Conservation (phyloP, 805 yeast genomes). For the Ogataea siamensis region DNA sequence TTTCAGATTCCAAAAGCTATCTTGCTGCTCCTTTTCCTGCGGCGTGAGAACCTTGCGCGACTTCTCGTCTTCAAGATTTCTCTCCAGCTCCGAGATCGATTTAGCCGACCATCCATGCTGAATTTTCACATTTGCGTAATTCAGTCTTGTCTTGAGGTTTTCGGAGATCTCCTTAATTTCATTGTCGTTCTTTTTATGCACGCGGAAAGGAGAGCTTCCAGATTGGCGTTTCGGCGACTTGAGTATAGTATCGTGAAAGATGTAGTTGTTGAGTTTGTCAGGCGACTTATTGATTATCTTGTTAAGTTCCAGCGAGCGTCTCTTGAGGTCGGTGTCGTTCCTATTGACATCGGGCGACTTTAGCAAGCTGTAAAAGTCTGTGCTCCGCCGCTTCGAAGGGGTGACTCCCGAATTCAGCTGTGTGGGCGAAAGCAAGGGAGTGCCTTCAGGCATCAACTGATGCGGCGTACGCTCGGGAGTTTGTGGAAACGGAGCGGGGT, state of each 20-base stretch:
- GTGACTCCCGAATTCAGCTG: conserved; percentile 19
- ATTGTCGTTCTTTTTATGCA: conserved; percentile 31
- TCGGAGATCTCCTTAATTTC: conserved; percentile 38
- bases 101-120: conserved; percentile 37
- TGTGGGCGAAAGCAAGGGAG: conserved; percentile 37
- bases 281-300: conserved; percentile 30
- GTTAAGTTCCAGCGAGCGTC: conserved; percentile 34
- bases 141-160: conserved; percentile 36
- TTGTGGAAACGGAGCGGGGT: conserved; percentile 25
- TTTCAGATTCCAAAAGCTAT: conserved; percentile 31
- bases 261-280: conserved; percentile 22
- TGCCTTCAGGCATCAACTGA: conserved; percentile 28
- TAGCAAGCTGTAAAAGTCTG: conserved; percentile 36
- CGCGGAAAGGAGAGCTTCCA: conserved; percentile 23
- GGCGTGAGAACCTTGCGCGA: conserved; percentile 15
- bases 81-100: conserved; percentile 31
- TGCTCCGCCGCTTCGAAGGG: conserved; percentile 33
- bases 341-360: conserved; percentile 35
- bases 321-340: conserved; percentile 24
- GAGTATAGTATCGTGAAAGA: conserved; percentile 28
- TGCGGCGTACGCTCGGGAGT: conserved; percentile 34
- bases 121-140: conserved; percentile 37
- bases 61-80: conserved; percentile 25
- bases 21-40: conserved; percentile 20
- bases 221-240: conserved; percentile 25